Percentiles rank a stretch among this genome's conserved stretches.
Evolutionary conservation across 2,329 filamentous ascomycete genomes (phyloP).

Genomic region (Cercospora nicotianae): DNA sequence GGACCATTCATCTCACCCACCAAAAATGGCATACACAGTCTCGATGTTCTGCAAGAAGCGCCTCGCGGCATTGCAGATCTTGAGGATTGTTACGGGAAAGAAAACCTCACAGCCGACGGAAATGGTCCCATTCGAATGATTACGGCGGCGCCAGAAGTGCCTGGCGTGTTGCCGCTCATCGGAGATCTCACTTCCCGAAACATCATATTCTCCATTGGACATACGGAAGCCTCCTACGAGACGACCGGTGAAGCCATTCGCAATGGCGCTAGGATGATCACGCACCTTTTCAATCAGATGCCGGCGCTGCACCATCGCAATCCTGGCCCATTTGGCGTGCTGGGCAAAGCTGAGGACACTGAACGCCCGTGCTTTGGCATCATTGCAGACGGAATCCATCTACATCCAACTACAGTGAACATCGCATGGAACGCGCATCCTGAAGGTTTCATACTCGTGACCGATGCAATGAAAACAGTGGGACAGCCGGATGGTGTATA

Average conservation of each 20-base stretch:
- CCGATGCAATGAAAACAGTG: conserved; percentile 86
- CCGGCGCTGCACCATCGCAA: conserved; percentile 66
- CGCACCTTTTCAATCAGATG: conserved; percentile 60
- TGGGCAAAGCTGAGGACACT: conserved; percentile 58
- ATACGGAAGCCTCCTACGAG: conserved; percentile 52
- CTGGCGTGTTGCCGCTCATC: conserved; percentile 65
- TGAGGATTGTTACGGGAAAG: conserved; percentile 68
- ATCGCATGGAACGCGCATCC: conserved; percentile 87
- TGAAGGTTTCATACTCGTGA: conserved; percentile 81
- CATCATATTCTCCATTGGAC: conserved; percentile 69
- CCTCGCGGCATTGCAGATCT: conserved; percentile 64
- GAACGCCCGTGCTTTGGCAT: conserved; percentile 78
- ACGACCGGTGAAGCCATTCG: conserved; percentile 49
- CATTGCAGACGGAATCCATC: conserved; percentile 86
- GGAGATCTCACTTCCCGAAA: conserved; percentile 62
- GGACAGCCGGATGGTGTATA: conserved; percentile 83
- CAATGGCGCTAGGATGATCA: conserved; percentile 54
- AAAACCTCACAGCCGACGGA: conserved; percentile 57
- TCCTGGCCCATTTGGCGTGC: conserved; percentile 82
- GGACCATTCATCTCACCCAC: conserved; percentile 81
- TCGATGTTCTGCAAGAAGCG: conserved; percentile 66
- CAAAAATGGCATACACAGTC: conserved; percentile 85
- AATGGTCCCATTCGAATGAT: conserved; percentile 68
- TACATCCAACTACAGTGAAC: conserved; percentile 84
- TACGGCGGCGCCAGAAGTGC: conserved; percentile 78